Evolutionary conservation across 495 filamentous ascomycete genomes (phyloP), one percentile per base, ranked within the genome.

Genomic region (Penicillium parvum): DNA sequence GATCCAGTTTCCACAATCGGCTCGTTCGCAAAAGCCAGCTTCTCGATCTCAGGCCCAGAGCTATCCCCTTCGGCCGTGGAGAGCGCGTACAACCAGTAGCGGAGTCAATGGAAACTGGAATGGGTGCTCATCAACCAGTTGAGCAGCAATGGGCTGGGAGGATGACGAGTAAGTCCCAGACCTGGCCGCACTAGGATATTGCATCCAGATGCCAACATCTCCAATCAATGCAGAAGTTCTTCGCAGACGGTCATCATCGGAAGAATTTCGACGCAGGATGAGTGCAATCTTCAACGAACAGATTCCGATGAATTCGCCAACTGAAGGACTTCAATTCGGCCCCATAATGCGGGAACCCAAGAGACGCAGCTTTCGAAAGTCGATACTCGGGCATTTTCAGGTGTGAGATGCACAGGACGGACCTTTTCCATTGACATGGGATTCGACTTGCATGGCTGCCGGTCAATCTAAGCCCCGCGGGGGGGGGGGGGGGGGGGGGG

Each of bases 261-360:
- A 66, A 37, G 61, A 66, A 28, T 64, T 66, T 33, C 60, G 66
- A 42, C 63, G 64, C 21, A 57, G 42, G 32, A 58, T 68, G 40
- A 70, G 64, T 53, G 51, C 52, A 29, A 58, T 70, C 5, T 63
- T 70, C 48, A 65, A 68, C 39, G 64, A 70, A 11, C 63, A 51
- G 34, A 49, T 66, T 21, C 59, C 50, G n/a, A 49, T 52, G 36
- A 54, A 41, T 8, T n/a, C 34, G 14, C 49, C 62, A 6, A 10
- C 30, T 1, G 64, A 66, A 11, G 44, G 43, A 20, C 55, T 62
- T 32, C 57, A 65, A 33, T 47, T 63, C 19, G 49, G 53, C n/a
- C 41, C 57, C 0, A 39, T 37, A 4, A 17, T 50, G 17, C 50
- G 19, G 7, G 33, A 43, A 20, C 18, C 32, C 14, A 29, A 49